These are phyloP conservation scores for Leccinum subgranulosum DNA, from an alignment of 768 basidiomycete species.

Conservation along the genomic window DNA sequence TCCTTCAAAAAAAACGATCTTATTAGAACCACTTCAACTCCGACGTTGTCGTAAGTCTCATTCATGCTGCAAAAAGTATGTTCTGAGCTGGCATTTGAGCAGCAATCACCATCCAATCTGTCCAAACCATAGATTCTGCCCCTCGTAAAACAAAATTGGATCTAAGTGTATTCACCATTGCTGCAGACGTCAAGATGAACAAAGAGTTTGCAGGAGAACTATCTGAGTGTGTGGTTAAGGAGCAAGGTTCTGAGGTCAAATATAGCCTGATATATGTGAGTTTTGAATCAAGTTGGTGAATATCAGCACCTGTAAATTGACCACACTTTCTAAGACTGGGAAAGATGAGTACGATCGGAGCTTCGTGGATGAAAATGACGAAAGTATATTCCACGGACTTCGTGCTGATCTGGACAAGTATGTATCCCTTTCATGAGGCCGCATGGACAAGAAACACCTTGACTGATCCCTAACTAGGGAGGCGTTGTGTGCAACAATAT, in stretches of 20 bases:
- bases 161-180: slow-evolving; percentile 19
- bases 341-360: slow-evolving; percentile 7
- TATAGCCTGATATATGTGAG: slow-evolving; percentile 11
- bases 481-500: slow-evolving; percentile 63
- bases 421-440: slow-evolving; percentile 1
- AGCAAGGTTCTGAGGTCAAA: neutral
- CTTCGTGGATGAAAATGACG: neutral
- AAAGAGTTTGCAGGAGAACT: neutral
- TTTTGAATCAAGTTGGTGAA: neutral
- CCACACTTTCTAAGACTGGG: neutral
- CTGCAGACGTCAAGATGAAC: neutral
- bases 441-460: neutral
- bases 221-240: neutral
- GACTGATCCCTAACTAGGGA: slow-evolving; percentile 35
- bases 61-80: neutral
- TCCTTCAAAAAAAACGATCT: slow-evolving; percentile 55
- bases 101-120: no score
- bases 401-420: slow-evolving; percentile 9
- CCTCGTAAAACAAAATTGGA: slow-evolving; percentile 34
- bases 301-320: neutral
- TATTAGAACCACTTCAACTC: slow-evolving; percentile 33
- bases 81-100: no score
- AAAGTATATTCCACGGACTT: slow-evolving; percentile 5
- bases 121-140: neutral
- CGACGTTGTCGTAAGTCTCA: slow-evolving; percentile 30